Conservation (phyloP, 805 yeast species). For the Soucietia sequanensis region DNA sequence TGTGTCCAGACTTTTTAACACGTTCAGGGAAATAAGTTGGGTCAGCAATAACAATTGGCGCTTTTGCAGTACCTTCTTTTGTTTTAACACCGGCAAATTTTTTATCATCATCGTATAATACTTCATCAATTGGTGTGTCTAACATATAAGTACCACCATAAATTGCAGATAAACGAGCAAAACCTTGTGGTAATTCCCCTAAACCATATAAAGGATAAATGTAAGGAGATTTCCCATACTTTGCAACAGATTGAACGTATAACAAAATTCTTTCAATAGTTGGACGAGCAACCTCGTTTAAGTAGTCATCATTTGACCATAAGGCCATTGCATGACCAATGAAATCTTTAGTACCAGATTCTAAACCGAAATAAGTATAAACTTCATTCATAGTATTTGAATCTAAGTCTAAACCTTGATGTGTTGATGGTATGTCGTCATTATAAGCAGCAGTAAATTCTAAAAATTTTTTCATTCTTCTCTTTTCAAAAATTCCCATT, state of each 20-base stretch:
- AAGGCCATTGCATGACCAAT: conserved; percentile 99
- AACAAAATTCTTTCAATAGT: conserved; percentile 82
- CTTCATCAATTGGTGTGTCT: conserved; percentile 92
- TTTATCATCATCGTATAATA: conserved; percentile 62
- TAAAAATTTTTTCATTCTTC: conserved; percentile 89
- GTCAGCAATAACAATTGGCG: conserved; percentile 93
- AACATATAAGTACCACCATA: conserved; percentile 99
- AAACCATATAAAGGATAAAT: conserved; percentile 94
- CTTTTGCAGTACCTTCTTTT: conserved; percentile 87
- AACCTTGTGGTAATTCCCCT: conserved; percentile 99
- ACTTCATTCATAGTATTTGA: conserved; percentile 88
- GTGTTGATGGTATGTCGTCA: conserved; percentile 77
- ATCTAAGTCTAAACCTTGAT: conserved; percentile 83
- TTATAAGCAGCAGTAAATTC: conserved; percentile 82
- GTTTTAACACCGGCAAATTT: conserved; percentile 85
- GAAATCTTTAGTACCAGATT: conserved; percentile 90
- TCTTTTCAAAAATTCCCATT: conserved; percentile 95
- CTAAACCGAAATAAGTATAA: conserved; percentile 84
- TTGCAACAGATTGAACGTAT: conserved; percentile 86
- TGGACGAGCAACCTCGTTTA: conserved; percentile 87
- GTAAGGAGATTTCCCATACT: conserved; percentile 95
- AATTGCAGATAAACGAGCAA: conserved; percentile 93
- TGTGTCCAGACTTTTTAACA: conserved; percentile 69
- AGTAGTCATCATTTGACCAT: conserved; percentile 89
- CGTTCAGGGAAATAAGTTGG: conserved; percentile 94